Base-by-base conservation (phyloP, 768 basidiomycete genomes). In the Trametes maxima region DNA sequence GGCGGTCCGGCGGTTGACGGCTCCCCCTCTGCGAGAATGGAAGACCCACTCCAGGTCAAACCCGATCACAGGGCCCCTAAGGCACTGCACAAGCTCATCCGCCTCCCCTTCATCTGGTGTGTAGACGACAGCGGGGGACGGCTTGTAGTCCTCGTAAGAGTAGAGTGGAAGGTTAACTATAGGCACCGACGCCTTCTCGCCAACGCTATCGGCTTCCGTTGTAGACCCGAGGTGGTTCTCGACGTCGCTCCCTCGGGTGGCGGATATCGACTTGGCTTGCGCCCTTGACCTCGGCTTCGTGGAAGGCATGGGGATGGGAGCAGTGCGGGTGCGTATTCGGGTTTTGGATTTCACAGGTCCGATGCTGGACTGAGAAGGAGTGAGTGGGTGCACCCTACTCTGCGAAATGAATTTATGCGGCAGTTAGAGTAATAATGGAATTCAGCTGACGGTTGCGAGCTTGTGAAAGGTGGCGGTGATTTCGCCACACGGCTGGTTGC, bases 21-120 rank as follows among this genome's bases (percentile, higher is more conserved):
- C 19, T 21, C 37, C 69, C 35, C 72, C 68, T 3, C 68, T 69
- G n/a, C 70, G 64, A 54, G 71, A 75, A 46, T 67, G 65, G 19
- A 80, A 74, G 16, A 73, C 70, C 82, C 82, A 83, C 65, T 83
- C 82, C 43, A 83, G 72, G 68, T 83, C 82, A 28, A 83, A 80
- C 7, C 83, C 82, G 11, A 83, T 45, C 10, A 50, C 57, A 3
- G 82, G 77, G 75, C 81, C 76, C 47, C 71, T 69, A 19, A 83
- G 65, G 2, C 60, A 67, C 43, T 70, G 70, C 0, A 77, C 73
- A 5, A 81, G 71, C 24, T 70, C 75, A 46, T 82, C 68, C 0
- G 80, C 82, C 51, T 79, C 73, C 10, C 72, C 75, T 60, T 80
- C 82, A 36, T 72, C 68, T 25, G 65, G 70, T 11, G 72, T 77